phyloP scores from a whole-genome alignment of 225 moss, liverwort and hornwort genomes.

The Sphagnum contortum region DNA sequence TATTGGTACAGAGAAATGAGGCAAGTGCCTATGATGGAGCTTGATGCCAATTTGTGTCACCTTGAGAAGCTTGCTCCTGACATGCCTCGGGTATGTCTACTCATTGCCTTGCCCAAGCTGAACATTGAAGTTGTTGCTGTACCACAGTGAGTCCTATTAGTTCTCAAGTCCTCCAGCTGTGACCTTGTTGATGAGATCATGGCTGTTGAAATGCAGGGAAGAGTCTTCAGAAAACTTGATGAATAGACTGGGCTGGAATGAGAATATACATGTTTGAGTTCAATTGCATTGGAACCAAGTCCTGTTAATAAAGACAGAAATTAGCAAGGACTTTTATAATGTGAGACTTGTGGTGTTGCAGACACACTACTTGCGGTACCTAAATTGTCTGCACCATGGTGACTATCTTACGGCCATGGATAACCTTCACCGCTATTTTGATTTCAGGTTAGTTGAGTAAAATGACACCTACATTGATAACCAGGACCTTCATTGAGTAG shows the following conservation, averaged over 20 bases:
- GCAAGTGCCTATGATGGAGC: slow-evolving; percentile 23
- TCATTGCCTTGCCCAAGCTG: no score
- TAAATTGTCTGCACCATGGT: slow-evolving; percentile 60
- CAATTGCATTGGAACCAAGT: no score
- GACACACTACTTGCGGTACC: slow-evolving; percentile 76
- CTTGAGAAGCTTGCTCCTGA: slow-evolving; percentile 62
- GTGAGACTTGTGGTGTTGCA: not conserved
- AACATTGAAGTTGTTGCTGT: not conserved
- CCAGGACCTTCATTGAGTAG: no score
- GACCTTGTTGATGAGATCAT: no score
- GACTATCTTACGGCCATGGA: slow-evolving; percentile 96
- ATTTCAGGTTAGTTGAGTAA: slow-evolving; percentile 32
- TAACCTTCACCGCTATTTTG: slow-evolving; percentile 78
- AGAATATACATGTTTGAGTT: no score
- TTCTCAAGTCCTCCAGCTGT: no score
- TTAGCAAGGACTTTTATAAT: no score
- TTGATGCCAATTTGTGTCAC: slow-evolving; percentile 33
- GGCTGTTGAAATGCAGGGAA: no score
- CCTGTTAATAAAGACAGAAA: no score
- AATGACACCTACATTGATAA: no score
- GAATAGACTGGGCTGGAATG: no score
- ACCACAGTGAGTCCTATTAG: not conserved
- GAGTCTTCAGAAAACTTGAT: no score
- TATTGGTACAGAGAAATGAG: slow-evolving; percentile 16
- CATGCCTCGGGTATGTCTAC: slow-evolving; percentile 26